Conservation (phyloP, 2,329 filamentous ascomycete species). For the Bretziella fagacearum region DNA sequence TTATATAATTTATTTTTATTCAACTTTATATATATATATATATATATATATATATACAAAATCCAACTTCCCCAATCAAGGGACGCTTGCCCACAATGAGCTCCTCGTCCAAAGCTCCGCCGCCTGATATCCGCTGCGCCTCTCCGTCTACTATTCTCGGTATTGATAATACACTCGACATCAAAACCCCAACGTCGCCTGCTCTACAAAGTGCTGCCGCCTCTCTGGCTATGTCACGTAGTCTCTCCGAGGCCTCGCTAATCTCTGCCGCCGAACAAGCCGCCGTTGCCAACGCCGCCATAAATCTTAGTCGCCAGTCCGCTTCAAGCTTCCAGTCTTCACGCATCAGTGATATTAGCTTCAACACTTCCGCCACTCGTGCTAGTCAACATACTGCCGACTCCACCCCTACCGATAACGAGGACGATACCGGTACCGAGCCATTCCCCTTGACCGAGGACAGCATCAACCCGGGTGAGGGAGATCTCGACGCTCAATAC, state of each 20-base stretch:
- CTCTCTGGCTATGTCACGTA: constrained; percentile 13
- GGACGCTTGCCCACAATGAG: background rate
- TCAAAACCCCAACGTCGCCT: constrained; percentile 12
- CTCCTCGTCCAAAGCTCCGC: constrained; percentile 1
- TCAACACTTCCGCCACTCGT: constrained; percentile 1
- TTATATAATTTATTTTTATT: background rate
- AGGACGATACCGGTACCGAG: constrained; percentile 6
- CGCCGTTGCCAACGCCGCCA: constrained; percentile 21
- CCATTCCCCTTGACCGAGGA: constrained; percentile 26
- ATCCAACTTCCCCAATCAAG: background rate
- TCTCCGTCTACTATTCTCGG: background rate
- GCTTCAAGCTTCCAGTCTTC: constrained; percentile 13
- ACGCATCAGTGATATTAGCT: constrained; percentile 6
- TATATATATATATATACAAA: too few relatives aligned
- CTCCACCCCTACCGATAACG: background rate
- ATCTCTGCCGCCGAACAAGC: constrained; percentile 42
- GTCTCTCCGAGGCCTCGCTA: constrained; percentile 27
- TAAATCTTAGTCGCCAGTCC: constrained; percentile 12
- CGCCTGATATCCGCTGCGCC: constrained; percentile 1
- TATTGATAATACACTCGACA: constrained; percentile 1
- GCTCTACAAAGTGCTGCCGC: constrained; percentile 13
- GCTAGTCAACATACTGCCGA: background rate
- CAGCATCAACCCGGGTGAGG: constrained; percentile 24
- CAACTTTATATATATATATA: background rate
- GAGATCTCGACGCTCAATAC: constrained; percentile 24